phyloP scores from a whole-genome alignment of 2,329 filamentous ascomycete genomes.

The Venturia pyrina region DNA sequence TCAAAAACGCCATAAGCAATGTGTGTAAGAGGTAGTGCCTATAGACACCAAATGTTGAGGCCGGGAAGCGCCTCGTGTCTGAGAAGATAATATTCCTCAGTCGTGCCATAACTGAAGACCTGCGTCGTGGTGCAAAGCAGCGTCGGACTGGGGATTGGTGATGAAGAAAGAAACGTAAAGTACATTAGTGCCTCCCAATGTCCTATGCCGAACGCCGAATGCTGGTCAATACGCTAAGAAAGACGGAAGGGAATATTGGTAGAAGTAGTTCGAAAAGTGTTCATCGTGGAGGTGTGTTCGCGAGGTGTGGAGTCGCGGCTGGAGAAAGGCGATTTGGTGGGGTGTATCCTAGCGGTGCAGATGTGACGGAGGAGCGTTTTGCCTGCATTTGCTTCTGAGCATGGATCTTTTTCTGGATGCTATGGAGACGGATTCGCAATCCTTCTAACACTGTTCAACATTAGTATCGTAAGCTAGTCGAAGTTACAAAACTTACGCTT shows the following conservation, averaged over 20 bases:
- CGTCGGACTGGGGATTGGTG: neutral
- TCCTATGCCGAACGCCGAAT: neutral
- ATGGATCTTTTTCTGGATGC: constrained; percentile 37
- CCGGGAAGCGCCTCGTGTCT: neutral
- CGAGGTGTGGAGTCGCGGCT: neutral
- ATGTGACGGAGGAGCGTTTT: constrained; percentile 19
- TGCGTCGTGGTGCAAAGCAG: neutral
- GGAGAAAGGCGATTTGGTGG: constrained; percentile 4
- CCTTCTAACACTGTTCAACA: constrained; percentile 35
- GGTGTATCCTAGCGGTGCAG: neutral
- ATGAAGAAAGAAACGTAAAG: neutral
- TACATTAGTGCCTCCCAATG: neutral
- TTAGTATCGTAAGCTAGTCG: constrained; percentile 17
- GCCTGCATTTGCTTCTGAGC: constrained; percentile 28
- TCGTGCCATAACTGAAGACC: neutral
- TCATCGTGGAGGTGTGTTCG: constrained; percentile 5
- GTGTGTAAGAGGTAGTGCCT: neutral
- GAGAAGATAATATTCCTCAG: neutral
- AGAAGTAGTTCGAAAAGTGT: neutral
- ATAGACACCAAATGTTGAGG: neutral
- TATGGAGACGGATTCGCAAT: constrained; percentile 31
- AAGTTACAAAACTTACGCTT: constrained; percentile 49
- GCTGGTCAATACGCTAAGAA: neutral
- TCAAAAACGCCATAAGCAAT: neutral
- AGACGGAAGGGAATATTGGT: neutral